Conservation (phyloP, 2,329 filamentous ascomycete genomes). For the Trichoderma pleuroti region DNA sequence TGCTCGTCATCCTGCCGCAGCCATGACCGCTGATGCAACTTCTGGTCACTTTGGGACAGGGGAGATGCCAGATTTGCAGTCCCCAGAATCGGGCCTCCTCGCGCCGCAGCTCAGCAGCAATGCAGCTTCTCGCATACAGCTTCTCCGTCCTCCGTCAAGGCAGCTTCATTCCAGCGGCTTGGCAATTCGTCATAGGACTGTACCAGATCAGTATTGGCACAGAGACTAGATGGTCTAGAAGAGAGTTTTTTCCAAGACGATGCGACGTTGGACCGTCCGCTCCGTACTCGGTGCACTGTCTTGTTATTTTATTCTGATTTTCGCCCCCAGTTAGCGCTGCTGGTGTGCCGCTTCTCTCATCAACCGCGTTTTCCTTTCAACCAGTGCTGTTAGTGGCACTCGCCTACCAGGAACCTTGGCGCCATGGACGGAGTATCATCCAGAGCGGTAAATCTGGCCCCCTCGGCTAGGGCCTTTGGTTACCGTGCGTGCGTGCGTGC, state of each 20-base stretch:
- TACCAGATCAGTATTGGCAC: not conserved
- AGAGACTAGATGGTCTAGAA: not conserved
- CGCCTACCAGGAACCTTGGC: conserved; percentile 15
- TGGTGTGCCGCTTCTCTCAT: not conserved
- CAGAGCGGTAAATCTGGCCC: conserved; percentile 17
- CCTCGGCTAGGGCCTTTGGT: conserved; percentile 3
- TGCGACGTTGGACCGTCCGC: not conserved
- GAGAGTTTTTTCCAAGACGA: not conserved
- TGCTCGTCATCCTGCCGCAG: not conserved
- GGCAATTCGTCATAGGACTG: not conserved
- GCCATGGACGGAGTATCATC: conserved; percentile 5
- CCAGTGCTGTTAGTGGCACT: not conserved
- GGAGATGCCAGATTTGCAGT: conserved; percentile 9
- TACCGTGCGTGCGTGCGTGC: conserved; percentile 7
- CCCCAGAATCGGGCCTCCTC: not conserved
- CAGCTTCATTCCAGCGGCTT: not conserved
- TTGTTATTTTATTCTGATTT: not conserved
- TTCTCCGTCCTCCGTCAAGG: not conserved
- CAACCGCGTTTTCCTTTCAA: conserved; percentile 10
- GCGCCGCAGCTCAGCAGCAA: not conserved
- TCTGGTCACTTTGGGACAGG: not conserved
- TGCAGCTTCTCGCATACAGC: not conserved
- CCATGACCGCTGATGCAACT: not conserved
- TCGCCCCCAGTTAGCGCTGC: conserved; percentile 1
- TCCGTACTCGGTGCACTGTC: conserved; percentile 10